Evolutionary conservation across 2,329 filamentous ascomycete genomes (phyloP).

Genomic region (Ophiosphaerella narmari): DNA sequence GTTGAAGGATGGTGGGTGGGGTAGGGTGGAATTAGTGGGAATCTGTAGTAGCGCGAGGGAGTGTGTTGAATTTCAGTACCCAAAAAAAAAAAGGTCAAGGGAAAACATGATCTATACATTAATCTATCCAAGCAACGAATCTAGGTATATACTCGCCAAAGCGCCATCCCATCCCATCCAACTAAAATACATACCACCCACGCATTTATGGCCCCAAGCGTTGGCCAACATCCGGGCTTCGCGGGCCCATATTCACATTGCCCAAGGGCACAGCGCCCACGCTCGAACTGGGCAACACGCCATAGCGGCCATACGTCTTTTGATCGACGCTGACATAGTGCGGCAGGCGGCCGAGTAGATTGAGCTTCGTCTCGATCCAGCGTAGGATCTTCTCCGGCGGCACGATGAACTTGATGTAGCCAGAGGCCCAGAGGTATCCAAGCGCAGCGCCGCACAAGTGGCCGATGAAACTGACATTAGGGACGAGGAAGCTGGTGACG

Average conservation of each 20-base stretch:
- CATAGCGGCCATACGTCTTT: constrained; percentile 92
- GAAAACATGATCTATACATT: constrained; percentile 1
- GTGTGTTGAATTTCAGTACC: too few species aligned
- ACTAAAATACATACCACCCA: too few species aligned
- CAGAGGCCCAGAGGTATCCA: constrained; percentile 86
- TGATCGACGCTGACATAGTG: constrained; percentile 95
- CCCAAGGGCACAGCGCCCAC: constrained; percentile 17
- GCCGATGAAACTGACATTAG: constrained; percentile 81
- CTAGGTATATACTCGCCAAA: too few species aligned
- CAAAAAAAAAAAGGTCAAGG: too few species aligned
- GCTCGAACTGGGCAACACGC: constrained; percentile 68
- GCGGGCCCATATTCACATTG: constrained; percentile 14
- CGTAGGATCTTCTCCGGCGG: constrained; percentile 86
- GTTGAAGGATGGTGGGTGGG: background rate
- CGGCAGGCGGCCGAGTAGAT: constrained; percentile 79
- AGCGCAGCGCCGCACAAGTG: constrained; percentile 83
- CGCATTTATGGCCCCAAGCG: constrained; percentile 30
- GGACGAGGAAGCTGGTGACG: constrained; percentile 75
- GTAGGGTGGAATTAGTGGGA: background rate
- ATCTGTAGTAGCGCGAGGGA: too few species aligned
- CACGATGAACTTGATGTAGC: constrained; percentile 85
- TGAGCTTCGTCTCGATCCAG: constrained; percentile 87
- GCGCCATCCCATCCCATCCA: too few species aligned
- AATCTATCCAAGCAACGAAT: background rate
- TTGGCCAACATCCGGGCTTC: constrained; percentile 38